phyloP scores from a whole-genome alignment of 176 grass and related monocot species.

The Lolium multiflorum region DNA sequence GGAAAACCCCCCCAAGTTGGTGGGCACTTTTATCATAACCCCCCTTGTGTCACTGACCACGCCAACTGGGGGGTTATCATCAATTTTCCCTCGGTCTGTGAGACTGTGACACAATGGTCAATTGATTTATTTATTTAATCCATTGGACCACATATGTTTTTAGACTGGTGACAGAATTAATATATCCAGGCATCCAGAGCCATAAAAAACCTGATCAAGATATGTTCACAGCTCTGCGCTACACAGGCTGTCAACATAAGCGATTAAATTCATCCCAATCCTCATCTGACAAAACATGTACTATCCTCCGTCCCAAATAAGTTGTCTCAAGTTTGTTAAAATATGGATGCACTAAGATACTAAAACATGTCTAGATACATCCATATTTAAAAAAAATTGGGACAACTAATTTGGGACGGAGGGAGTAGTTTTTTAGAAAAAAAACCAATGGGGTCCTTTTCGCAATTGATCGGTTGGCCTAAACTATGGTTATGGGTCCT shows the following conservation, averaged over 20 bases:
- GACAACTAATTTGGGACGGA: no score
- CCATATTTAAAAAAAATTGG: no score
- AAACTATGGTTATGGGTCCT: conserved; percentile 30
- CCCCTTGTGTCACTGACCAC: no score
- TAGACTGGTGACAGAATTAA: conserved; percentile 13
- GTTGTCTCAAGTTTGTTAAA: no score
- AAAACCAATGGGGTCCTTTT: conserved; percentile 20
- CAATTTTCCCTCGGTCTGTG: no score
- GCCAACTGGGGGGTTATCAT: no score
- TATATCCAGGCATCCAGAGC: not conserved
- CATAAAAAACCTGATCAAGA: conserved; percentile 38
- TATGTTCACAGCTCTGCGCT: conserved; percentile 30
- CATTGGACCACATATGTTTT: conserved; percentile 25
- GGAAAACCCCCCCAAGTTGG: no score
- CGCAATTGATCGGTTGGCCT: not conserved
- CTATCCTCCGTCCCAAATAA: no score
- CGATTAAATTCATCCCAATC: not conserved
- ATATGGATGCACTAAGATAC: no score
- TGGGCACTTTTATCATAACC: no score
- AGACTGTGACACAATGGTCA: conserved; percentile 1
- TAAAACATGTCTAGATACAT: no score
- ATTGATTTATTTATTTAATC: conserved; percentile 6
- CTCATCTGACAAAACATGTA: not conserved
- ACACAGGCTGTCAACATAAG: conserved; percentile 30
- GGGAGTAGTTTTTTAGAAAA: not conserved